Evolutionary conservation across 768 basidiomycete species (phyloP).

Genomic region (Suillus plorans): DNA sequence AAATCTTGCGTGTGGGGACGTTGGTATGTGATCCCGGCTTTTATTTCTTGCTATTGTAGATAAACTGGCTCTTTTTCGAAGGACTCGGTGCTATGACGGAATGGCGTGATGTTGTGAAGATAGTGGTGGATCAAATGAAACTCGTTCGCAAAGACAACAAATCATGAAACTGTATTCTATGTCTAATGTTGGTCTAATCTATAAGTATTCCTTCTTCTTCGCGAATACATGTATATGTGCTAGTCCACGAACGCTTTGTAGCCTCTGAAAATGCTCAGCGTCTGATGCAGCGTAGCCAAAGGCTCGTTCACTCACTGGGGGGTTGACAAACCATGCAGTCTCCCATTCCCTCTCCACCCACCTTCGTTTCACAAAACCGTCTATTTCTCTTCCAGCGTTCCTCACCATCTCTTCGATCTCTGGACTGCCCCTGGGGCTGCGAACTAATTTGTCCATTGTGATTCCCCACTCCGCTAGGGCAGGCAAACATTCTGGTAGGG

Average conservation of each 20-base stretch:
- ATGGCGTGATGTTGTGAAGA: constrained; percentile 83
- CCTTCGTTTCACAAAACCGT: constrained; percentile 57
- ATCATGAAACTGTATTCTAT: not conserved
- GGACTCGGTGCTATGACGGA: constrained; percentile 67
- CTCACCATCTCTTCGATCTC: constrained; percentile 53
- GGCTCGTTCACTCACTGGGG: constrained; percentile 55
- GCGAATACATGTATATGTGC: constrained; percentile 91
- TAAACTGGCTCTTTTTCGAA: not conserved
- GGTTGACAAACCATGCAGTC: constrained; percentile 91
- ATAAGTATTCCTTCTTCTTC: constrained; percentile 39
- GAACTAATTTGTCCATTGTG: constrained; percentile 59
- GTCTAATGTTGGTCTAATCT: not conserved
- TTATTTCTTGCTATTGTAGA: not conserved
- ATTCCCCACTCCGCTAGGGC: constrained; percentile 71
- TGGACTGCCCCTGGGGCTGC: constrained; percentile 47
- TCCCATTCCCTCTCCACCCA: constrained; percentile 83
- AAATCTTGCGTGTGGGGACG: constrained; percentile 85
- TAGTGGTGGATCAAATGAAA: constrained; percentile 60
- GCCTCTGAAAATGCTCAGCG: constrained; percentile 44
- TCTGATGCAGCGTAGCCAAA: not conserved
- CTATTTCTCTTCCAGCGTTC: constrained; percentile 56
- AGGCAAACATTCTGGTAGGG: constrained; percentile 55
- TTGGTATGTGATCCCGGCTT: constrained; percentile 51
- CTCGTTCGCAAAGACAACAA: constrained; percentile 6
- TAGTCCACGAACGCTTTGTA: constrained; percentile 79